Base-by-base conservation (phyloP, 768 basidiomycete species). In the Pleurotus sapidus region DNA sequence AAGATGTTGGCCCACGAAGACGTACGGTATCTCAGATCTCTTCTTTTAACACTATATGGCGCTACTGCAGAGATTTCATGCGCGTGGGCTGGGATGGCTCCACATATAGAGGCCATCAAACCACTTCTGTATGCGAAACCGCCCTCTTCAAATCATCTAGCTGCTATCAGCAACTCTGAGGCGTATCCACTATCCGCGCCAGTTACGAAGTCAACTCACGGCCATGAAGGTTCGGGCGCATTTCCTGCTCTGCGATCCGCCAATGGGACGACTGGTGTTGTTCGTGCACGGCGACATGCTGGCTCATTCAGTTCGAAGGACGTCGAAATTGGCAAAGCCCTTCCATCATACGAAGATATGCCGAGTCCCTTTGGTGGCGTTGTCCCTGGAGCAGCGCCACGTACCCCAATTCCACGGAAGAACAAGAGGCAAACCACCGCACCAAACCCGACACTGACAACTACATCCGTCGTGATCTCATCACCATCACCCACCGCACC, bases 271-370 rank as follows among this genome's bases (percentile, higher is more conserved):
- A 62, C 56, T 57, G 79, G 71, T 56, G 78, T 80, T 59, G 71
- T 70, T 23, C 84, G 84, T 24, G 80, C 84, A 20, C 79, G 94
- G 45, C 80, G 95, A 38, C 91, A 96, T 68, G 95, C 91, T 4
- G 95, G 95, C n/a, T 96, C 95, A 3, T 98, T 96, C 74, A 96
- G 95, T 60, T 86, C 81, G 23, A 90, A 93, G 66, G 95, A 97
- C 67, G 89, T 96, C 5, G 88, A 96, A 67, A 86, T 91, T 50
- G 95, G 95, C 40, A 92, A 87, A 70, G 77, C 83, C 55, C 68
- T 91, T 49, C 88, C 91, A 6, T 87, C 87, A n/a, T 82, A 83
- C 61, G 81, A 85, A 46, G 70, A 75, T 12, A 61, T 77, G 6
- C 74, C 78, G 39, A 64, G 63, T 30, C 65, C 68, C 54, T 63